Percentiles rank a stretch among this genome's conserved stretches.
These are phyloP conservation scores for Noccaea caerulescens DNA, from an alignment of 345 rosid species.

Conservation along the genomic window DNA sequence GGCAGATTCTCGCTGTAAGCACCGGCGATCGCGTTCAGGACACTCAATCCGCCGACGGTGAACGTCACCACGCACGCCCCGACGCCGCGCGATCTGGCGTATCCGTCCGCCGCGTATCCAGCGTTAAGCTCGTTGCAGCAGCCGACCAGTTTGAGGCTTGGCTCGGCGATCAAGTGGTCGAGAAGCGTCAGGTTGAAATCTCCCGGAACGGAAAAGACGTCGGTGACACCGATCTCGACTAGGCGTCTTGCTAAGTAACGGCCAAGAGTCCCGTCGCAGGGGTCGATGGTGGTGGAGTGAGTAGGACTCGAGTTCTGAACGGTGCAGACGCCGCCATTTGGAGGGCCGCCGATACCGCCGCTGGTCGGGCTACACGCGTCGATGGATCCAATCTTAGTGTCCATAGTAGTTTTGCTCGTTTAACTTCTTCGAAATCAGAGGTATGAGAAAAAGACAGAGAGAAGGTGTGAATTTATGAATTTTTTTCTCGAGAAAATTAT, in stretches of 20 bases:
- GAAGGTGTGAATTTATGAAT: background rate
- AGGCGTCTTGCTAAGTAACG: conserved; percentile 69
- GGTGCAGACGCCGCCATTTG: conserved; percentile 39
- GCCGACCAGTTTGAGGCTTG: conserved; percentile 57
- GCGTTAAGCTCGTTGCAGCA: conserved; percentile 86
- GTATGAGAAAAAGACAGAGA: background rate
- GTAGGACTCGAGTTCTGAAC: conserved; percentile 32
- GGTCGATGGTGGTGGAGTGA: conserved; percentile 24
- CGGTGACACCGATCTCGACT: conserved; percentile 65
- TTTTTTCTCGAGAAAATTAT: background rate
- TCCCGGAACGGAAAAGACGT: conserved; percentile 71
- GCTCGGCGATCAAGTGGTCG: conserved; percentile 70
- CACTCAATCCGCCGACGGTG: conserved; percentile 70
- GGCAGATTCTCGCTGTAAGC: conserved; percentile 71
- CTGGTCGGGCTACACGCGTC: conserved; percentile 35
- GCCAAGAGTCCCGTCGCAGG: conserved; percentile 59
- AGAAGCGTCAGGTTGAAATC: conserved; percentile 75
- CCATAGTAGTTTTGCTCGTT: conserved; percentile 19
- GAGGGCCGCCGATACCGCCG: conserved; percentile 40
- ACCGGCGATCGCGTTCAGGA: conserved; percentile 67
- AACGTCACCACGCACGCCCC: conserved; percentile 76
- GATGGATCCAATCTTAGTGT: conserved; percentile 44
- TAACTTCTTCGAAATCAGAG: background rate
- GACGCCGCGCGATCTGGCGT: conserved; percentile 67
- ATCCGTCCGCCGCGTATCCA: conserved; percentile 73